phyloP scores from a whole-genome alignment of 352 stramenopile species.

The Blastocystis sp. region DNA sequence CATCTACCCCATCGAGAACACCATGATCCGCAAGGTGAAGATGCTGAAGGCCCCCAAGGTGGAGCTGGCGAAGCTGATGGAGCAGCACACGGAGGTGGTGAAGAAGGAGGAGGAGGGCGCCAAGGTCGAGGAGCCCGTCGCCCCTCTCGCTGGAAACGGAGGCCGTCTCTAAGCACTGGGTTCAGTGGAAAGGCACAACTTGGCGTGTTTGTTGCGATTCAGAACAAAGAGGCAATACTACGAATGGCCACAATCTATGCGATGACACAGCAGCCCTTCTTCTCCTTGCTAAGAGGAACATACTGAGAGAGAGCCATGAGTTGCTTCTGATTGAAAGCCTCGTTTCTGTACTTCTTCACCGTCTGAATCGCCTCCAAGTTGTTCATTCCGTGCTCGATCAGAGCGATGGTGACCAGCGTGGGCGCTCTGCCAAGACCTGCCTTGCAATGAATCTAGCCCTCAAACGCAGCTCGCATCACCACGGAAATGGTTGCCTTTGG shows the following conservation, averaged over 20 bases:
- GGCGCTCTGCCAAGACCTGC: conserved; percentile 65
- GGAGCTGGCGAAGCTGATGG: conserved; percentile 98
- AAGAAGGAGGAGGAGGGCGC: conserved; percentile 77
- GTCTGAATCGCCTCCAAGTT: conserved; percentile 68
- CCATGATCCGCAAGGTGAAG: conserved; percentile 99
- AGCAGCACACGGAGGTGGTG: conserved; percentile 91
- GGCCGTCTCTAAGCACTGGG: conserved; percentile 43
- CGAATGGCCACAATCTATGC: neutral
- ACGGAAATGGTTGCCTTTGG: conserved; percentile 68
- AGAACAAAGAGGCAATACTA: neutral
- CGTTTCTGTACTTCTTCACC: conserved; percentile 66
- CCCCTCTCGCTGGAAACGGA: neutral
- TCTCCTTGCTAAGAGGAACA: conserved; percentile 30
- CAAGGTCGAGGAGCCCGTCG: conserved; percentile 35
- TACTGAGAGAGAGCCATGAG: conserved; percentile 49
- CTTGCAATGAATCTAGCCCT: conserved; percentile 68
- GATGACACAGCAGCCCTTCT: neutral
- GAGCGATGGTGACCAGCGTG: conserved; percentile 63
- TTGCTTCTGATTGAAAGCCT: conserved; percentile 67
- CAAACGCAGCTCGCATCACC: neutral
- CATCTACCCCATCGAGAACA: conserved; percentile 98
- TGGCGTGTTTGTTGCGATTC: neutral
- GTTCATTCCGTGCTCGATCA: conserved; percentile 65
- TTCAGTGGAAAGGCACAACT: neutral
- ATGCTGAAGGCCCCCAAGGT: conserved; percentile 99